Evolutionary conservation across 495 filamentous ascomycete genomes (phyloP), one percentile per base, ranked within the genome.

Genomic region (Cudoniella acicularis): DNA sequence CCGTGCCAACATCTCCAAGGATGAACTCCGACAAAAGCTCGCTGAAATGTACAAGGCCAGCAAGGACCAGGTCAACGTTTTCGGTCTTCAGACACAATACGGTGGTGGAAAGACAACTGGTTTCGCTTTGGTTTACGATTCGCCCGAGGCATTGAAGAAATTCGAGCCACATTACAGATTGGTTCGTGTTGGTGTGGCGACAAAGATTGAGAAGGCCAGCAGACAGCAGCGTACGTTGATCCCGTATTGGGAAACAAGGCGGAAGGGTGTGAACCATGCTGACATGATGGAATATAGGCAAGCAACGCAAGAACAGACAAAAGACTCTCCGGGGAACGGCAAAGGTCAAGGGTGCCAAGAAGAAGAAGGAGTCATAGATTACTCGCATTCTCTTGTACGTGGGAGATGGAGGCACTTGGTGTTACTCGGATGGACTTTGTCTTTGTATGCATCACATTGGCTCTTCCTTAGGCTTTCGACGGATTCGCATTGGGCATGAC

Each of bases 41-140:
- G 83, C 90, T 73, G 85, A 89, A 75, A 82, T 96, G 69, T 99
- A 99, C 90, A 97, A 97, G 86, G 82, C 88, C 77, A 84, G 85
- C 79, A 96, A 98, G 84, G 92, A 96, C 74, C 87, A 92, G 79
- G 84, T 98, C 78, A 91, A 85, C 76, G 91, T 94, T 75, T 99
- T 98, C 79, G 95, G 95, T 64, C 92, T 99, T 79, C 90, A 89
- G 72, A 99, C 95, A 54, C 92, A 97, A 76, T 99, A 88, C 76
- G 95, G 95, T 90, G 95, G 95, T 73, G 95, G 95, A 79, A 99
- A 98, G 88, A 94, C 88, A 77, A 98, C 93, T 59, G 95, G 95
- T 68, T 99, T 99, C 78, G 95, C 92, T 62, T 88, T 98, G 65
- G 84, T 99, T 81, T 99, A 99, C 84, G 95, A 99, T 75, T 93